A percentile compares a stretch with the other conserved stretches of the same genome.
Conservation (phyloP, 306 rosid genomes). For the Pterocarpus macrocarpus region DNA sequence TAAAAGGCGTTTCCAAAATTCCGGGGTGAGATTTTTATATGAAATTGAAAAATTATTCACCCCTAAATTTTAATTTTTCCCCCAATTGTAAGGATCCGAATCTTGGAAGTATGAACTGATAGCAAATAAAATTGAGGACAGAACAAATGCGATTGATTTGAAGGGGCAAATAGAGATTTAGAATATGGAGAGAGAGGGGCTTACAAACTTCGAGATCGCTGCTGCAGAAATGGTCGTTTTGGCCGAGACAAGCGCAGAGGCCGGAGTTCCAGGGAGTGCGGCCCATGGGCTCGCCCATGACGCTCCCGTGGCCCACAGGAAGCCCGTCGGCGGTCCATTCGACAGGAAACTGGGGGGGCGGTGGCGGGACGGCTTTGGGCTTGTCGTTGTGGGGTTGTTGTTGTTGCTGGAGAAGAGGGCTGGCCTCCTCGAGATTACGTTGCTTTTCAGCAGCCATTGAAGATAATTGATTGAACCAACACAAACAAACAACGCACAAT, state of each 20-base stretch:
- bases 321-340: slow-evolving; percentile 89
- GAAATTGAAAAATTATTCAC: not conserved
- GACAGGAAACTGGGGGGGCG: slow-evolving; percentile 36
- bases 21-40: not conserved
- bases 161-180: not conserved
- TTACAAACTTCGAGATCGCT: slow-evolving; percentile 99
- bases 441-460: slow-evolving; percentile 54
- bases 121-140: not conserved
- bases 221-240: slow-evolving; percentile 88
- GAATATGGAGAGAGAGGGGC: slow-evolving; percentile 30
- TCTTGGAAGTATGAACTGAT: no score
- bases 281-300: slow-evolving; percentile 84
- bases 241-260: slow-evolving; percentile 85
- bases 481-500: not conserved
- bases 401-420: slow-evolving; percentile 71
- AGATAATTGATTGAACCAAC: not conserved
- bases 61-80: not conserved
- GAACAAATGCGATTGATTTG: not conserved
- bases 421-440: slow-evolving; percentile 66
- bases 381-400: slow-evolving; percentile 39
- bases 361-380: slow-evolving; percentile 10
- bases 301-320: slow-evolving; percentile 79
- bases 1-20: not conserved
- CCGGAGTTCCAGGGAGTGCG: slow-evolving; percentile 79
- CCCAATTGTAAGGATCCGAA: not conserved